Evolutionary conservation across 2,329 filamentous ascomycete genomes (phyloP), one percentile per base, ranked within the genome.

Genomic region (Exophiala calicioides): DNA sequence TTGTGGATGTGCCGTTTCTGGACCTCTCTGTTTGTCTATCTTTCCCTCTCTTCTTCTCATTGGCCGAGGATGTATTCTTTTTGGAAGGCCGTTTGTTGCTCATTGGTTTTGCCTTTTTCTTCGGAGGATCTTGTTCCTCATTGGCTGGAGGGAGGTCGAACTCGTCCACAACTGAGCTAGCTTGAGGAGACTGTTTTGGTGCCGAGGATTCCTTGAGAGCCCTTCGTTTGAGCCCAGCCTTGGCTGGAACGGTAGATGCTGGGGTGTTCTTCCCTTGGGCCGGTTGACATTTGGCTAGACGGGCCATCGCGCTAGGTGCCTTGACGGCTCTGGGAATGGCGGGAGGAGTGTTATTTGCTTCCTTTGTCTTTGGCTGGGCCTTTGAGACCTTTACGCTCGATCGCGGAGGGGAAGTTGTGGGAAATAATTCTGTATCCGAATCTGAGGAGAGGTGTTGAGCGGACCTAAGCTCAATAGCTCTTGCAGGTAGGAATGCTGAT

Each of bases 61-160:
- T 42, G 15, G 7, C 15, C 10, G 6, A n/a, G 35, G 36, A 5
- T 4, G 12, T 21, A n/a, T n/a, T n/a, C n/a, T n/a, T n/a, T 18
- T 37, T 50, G 2, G 15, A n/a, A 13, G 24, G 12, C 5, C 35
- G 30, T 21, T 44, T 50, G 1, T 18, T 24, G 12, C 10, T 30
- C n/a, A 44, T 34, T 24, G 33, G 42, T 40, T 51, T 54, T 5
- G 37, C 30, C 15, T 34, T 47, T 37, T 54, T 54, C 16, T 26
- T 27, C 8, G 33, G 33, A 10, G 16, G 31, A 18, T 31, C 5
- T 10, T 16, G 18, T n/a, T 51, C 47, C 7, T 42, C 36, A 21
- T 34, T 32, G n/a, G 9, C 23, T 20, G 20, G 18, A 4, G 52
- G 52, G 5, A 54, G 21, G 23, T 54, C 47, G 31, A 45, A 54